Conservation (phyloP, 805 yeast species). For the Teunomyces pallodes region DNA sequence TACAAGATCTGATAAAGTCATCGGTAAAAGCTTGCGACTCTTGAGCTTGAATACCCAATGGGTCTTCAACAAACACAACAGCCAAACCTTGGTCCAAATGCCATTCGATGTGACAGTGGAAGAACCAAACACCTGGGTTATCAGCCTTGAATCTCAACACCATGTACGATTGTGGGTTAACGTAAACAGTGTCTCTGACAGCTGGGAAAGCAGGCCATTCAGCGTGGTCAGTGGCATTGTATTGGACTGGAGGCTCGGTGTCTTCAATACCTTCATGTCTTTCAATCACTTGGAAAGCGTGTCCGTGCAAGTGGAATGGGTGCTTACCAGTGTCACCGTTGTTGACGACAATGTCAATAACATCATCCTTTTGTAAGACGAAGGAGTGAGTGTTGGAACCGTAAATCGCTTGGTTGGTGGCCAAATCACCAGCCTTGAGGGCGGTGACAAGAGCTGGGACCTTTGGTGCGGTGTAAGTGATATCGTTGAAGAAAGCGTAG, state of each 20-base stretch:
- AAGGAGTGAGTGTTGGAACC: conserved; percentile 79
- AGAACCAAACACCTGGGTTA: conserved; percentile 98
- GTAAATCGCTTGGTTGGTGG: conserved; percentile 54
- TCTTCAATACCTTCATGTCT: conserved; percentile 63
- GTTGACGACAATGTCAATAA: conserved; percentile 80
- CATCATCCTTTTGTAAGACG: conserved; percentile 63
- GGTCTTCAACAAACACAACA: conserved; percentile 78
- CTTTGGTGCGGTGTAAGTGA: conserved; percentile 73
- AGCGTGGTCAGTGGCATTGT: conserved; percentile 46
- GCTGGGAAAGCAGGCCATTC: conserved; percentile 71
- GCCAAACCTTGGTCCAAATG: conserved; percentile 95
- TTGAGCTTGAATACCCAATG: conserved; percentile 56
- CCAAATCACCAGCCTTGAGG: conserved; percentile 63
- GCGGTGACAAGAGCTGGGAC: conserved; percentile 85
- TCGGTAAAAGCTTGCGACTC: conserved; percentile 57
- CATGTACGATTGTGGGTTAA: conserved; percentile 80
- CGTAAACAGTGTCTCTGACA: conserved; percentile 78
- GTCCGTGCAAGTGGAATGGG: conserved; percentile 98
- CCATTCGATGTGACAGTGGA: conserved; percentile 99
- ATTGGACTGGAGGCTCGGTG: conserved; percentile 53
- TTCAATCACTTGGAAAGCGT: conserved; percentile 76
- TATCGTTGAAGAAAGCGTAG: conserved; percentile 94
- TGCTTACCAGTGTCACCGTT: conserved; percentile 89
- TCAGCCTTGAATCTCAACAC: conserved; percentile 85
- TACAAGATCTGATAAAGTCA: conserved; percentile 60